These are phyloP conservation scores for Naegleria fowleri DNA, from an alignment of 208 protist genomes.

Conservation along the genomic window DNA sequence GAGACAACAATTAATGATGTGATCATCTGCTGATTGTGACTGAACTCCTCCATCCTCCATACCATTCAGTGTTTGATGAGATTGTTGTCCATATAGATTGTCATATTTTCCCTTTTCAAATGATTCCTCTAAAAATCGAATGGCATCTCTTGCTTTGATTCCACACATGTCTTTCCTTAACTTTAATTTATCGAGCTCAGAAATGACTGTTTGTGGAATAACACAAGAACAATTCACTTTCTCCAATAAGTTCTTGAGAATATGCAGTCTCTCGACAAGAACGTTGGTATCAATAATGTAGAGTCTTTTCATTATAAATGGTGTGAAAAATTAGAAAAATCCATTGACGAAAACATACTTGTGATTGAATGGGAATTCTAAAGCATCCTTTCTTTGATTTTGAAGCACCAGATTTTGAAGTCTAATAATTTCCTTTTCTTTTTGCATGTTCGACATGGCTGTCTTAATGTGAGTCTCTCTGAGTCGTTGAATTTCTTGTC, in stretches of 20 bases:
- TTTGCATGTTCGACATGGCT: not conserved
- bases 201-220: not conserved
- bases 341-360: not conserved
- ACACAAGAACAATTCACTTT: not conserved
- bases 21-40: not conserved
- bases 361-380: not conserved
- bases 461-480: not conserved
- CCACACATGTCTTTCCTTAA: not conserved
- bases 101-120: not conserved
- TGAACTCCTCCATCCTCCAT: conserved; percentile 4
- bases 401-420: not conserved
- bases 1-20: conserved; percentile 20
- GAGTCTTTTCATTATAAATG: not conserved
- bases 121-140: not conserved
- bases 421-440: not conserved
- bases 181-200: conserved; percentile 2
- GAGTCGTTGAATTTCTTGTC: not conserved
- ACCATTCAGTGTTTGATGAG: not conserved
- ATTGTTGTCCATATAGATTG: not conserved
- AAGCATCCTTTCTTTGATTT: not conserved
- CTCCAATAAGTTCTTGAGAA: not conserved
- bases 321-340: not conserved
- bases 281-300: conserved; percentile 4
- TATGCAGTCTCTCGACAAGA: not conserved
- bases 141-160: not conserved